Conservation (phyloP, 2,329 filamentous ascomycete genomes). For the Trichoderma guizhouense region DNA sequence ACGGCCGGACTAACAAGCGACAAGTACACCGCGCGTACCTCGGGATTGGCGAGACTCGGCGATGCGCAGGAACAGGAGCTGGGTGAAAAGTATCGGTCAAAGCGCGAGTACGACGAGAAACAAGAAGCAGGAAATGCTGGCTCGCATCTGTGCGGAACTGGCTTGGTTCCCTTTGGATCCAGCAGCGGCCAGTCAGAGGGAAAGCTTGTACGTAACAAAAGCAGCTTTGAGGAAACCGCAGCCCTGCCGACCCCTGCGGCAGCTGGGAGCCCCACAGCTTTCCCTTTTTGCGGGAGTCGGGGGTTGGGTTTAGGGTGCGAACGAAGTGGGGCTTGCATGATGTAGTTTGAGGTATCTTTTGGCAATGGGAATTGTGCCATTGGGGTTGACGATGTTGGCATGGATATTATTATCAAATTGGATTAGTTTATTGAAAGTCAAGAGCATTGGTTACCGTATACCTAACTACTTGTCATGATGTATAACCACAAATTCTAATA, state of each 20-base stretch:
- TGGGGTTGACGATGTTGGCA: not conserved
- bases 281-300: not conserved
- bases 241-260: not conserved
- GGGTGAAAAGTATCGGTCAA: not conserved
- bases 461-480: not conserved
- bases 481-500: too few relatives aligned
- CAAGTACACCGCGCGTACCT: not conserved
- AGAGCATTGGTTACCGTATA: not conserved
- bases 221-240: not conserved
- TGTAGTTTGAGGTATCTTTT: not conserved
- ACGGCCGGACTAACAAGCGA: not conserved
- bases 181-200: not conserved
- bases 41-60: not conserved
- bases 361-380: not conserved
- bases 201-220: not conserved
- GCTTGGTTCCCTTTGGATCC: not conserved
- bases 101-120: not conserved
- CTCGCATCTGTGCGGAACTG: not conserved
- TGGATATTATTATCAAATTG: not conserved
- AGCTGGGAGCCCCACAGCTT: not conserved
- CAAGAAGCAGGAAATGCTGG: not conserved
- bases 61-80: not conserved
- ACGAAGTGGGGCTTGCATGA: not conserved
- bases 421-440: not conserved
- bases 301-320: not conserved